Conservation (phyloP, 306 rosid species). For the Dryas alaskensis region DNA sequence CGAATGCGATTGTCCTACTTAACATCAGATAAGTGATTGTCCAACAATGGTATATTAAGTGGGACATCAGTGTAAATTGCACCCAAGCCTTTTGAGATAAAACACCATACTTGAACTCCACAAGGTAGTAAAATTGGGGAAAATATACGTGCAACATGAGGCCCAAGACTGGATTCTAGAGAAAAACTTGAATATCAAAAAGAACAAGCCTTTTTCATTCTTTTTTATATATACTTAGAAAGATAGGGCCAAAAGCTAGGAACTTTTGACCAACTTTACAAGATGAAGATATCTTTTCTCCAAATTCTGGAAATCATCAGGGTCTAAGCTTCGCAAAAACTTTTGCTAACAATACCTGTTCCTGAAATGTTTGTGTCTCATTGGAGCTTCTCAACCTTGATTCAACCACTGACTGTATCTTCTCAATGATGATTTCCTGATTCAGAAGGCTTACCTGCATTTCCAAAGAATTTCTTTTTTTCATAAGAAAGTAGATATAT, state of each 20-base stretch:
- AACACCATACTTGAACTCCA: no score
- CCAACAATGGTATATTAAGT: no score
- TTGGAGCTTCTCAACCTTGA: constrained; percentile 82
- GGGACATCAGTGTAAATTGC: no score
- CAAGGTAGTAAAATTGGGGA: no score
- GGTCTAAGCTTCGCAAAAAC: constrained; percentile 8
- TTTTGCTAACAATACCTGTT: constrained; percentile 50
- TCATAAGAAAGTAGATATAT: constrained; percentile 8
- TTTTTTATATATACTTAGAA: not conserved
- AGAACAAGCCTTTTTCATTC: no score
- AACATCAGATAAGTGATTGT: no score
- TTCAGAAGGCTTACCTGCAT: constrained; percentile 83
- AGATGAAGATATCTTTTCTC: constrained; percentile 16
- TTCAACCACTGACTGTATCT: constrained; percentile 79
- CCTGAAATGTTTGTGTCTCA: constrained; percentile 65
- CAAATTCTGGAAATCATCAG: constrained; percentile 8
- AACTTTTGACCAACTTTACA: not conserved
- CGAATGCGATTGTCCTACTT: no score
- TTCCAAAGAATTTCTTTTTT: not conserved
- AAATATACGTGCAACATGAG: no score
- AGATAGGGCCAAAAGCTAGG: not conserved
- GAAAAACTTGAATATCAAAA: no score
- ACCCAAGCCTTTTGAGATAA: no score
- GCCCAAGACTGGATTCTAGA: no score
- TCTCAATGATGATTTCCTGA: constrained; percentile 87